These are phyloP conservation scores for Neurospora sp. DNA, from an alignment of 495 filamentous ascomycete species.

Conservation along the genomic window DNA sequence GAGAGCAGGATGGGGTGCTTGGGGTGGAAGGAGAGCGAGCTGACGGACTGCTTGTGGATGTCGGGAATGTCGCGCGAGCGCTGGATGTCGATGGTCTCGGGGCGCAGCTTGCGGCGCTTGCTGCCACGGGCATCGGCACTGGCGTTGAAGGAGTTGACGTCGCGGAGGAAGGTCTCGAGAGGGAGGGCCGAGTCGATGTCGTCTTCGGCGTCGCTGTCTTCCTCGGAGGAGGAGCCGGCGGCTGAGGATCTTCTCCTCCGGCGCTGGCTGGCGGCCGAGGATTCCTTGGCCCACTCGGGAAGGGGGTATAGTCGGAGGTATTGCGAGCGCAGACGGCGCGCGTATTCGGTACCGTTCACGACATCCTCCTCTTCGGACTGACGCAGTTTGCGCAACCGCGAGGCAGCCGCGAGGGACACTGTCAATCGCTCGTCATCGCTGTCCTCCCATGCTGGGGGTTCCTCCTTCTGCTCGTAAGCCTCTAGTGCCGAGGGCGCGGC, in stretches of 20 bases:
- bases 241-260: constrained; percentile 42
- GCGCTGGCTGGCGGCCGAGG: constrained; percentile 39
- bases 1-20: constrained; percentile 78
- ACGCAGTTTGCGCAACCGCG: constrained; percentile 70
- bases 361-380: constrained; percentile 72
- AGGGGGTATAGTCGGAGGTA: constrained; percentile 69
- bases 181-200: constrained; percentile 57
- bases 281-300: constrained; percentile 63
- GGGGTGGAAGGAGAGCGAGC: constrained; percentile 82
- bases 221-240: constrained; percentile 45
- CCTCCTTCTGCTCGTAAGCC: constrained; percentile 22
- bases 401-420: constrained; percentile 66
- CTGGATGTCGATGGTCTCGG: constrained; percentile 81
- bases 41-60: constrained; percentile 58
- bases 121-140: constrained; percentile 20
- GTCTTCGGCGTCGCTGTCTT: constrained; percentile 51
- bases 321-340: constrained; percentile 65
- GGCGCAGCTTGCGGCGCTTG: constrained; percentile 57
- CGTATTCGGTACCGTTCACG: constrained; percentile 77
- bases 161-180: constrained; percentile 67
- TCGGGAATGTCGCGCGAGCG: constrained; percentile 42
- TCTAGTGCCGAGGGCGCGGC: constrained; percentile 25
- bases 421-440: constrained; percentile 86
- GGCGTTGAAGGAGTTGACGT: constrained; percentile 45
- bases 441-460: constrained; percentile 72